A percentile compares a stretch with the other conserved stretches of the same genome.
These are phyloP conservation scores for Jasminum sambac DNA, from an alignment of 257 asterid genomes.

Conservation along the genomic window DNA sequence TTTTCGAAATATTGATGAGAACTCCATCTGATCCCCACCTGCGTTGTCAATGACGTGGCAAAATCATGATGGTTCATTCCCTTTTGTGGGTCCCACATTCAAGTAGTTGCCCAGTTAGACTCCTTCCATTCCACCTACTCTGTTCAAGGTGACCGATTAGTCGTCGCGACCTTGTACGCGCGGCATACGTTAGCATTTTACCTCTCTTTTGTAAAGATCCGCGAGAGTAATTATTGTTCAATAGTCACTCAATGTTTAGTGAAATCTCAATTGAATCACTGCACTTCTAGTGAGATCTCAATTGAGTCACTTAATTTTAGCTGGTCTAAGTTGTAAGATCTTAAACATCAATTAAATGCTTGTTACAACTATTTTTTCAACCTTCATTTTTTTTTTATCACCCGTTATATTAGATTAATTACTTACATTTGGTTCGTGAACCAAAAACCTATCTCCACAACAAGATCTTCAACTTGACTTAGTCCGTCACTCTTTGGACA, in stretches of 20 bases:
- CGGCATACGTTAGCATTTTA: conserved; percentile 32
- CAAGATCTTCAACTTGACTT: no score
- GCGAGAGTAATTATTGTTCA: neutral
- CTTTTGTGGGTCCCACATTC: neutral
- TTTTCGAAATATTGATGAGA: conserved; percentile 1
- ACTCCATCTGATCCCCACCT: neutral
- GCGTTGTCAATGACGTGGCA: neutral
- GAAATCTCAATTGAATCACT: neutral
- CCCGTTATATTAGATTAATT: no score
- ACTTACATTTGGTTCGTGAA: no score
- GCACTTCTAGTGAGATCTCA: neutral
- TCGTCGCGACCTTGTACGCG: conserved; percentile 18
- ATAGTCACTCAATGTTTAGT: neutral
- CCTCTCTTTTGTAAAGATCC: conserved; percentile 15
- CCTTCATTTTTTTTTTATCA: no score
- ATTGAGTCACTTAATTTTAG: neutral
- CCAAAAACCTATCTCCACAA: no score
- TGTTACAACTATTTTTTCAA: no score
- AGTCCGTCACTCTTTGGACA: no score
- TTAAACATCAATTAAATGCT: neutral
- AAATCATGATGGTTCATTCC: neutral
- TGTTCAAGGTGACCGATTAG: conserved; percentile 30
- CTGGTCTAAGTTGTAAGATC: neutral
- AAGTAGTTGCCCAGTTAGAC: neutral
- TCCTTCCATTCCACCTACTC: conserved; percentile 15